These are phyloP conservation scores for Penicillium nordicum DNA, from an alignment of 2,329 filamentous ascomycete species.

Conservation along the genomic window DNA sequence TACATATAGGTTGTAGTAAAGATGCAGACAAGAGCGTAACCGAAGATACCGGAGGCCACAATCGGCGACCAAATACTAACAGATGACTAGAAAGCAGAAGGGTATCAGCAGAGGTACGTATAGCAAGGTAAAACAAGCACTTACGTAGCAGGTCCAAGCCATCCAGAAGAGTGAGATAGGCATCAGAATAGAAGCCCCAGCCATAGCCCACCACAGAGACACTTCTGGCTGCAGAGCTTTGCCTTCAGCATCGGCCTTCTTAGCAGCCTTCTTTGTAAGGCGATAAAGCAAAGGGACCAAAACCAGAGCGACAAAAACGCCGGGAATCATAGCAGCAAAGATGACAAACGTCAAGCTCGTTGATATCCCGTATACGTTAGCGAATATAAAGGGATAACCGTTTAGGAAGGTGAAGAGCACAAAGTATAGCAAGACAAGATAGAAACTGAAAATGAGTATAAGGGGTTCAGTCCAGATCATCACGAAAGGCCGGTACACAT, in stretches of 20 bases:
- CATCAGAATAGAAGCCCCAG: neutral
- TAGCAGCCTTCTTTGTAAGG: neutral
- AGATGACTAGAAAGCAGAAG: neutral
- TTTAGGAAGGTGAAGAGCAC: conserved; percentile 37
- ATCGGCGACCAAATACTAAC: conserved; percentile 53
- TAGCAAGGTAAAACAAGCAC: neutral
- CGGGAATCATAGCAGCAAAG: conserved; percentile 45
- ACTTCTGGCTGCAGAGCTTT: conserved; percentile 3
- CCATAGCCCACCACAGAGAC: conserved; percentile 3
- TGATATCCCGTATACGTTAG: conserved; percentile 47
- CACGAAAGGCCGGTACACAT: conserved; percentile 45
- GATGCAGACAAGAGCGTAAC: conserved; percentile 47
- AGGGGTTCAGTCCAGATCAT: conserved; percentile 26
- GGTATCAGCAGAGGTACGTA: neutral
- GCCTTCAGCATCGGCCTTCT: neutral
- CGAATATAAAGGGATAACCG: conserved; percentile 52
- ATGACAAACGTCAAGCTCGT: conserved; percentile 45
- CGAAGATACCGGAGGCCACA: conserved; percentile 51
- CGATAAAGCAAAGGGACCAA: neutral
- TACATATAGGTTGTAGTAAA: conserved; percentile 54
- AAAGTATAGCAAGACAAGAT: conserved; percentile 31
- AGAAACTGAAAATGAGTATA: conserved; percentile 26
- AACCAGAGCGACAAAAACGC: neutral
- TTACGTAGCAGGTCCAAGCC: conserved; percentile 18
- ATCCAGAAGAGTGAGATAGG: conserved; percentile 2